A percentile compares a stretch with the other conserved stretches of the same genome.
These are phyloP conservation scores for Debaryomycetaceae sp. DNA, from an alignment of 1,139 yeast species.

Conservation along the genomic window DNA sequence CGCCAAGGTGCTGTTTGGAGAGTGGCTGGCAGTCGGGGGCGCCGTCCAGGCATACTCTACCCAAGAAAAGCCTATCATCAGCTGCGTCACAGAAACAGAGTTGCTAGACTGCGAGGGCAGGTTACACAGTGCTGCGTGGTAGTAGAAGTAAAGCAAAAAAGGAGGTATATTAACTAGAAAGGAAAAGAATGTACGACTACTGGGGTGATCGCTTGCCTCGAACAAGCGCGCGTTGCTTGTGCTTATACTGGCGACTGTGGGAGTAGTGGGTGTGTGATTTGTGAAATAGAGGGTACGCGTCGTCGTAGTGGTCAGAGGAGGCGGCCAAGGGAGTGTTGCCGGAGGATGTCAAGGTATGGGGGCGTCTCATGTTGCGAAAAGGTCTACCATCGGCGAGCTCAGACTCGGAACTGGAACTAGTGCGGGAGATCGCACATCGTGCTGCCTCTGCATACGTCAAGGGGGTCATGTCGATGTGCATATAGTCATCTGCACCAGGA, in stretches of 20 bases:
- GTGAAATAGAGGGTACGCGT: constrained; percentile 2
- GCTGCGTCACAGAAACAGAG: constrained; percentile 10
- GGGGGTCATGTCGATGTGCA: constrained; percentile 25
- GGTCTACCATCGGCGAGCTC: not conserved
- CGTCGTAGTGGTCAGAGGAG: constrained; percentile 4
- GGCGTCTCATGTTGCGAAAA: constrained; percentile 4
- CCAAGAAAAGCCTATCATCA: constrained; percentile 8
- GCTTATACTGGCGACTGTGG: constrained; percentile 6
- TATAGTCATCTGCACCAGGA: constrained; percentile 11
- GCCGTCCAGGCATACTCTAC: constrained; percentile 4
- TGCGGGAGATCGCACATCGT: constrained; percentile 10
- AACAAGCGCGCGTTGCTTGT: constrained; percentile 7
- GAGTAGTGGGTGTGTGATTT: constrained; percentile 7
- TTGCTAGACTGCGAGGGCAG: constrained; percentile 5
- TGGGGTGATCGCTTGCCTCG: constrained; percentile 2
- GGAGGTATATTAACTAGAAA: not conserved
- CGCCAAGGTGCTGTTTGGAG: constrained; percentile 2
- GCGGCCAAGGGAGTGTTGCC: not conserved
- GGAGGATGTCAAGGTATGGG: constrained; percentile 1
- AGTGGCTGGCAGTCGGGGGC: constrained; percentile 4
- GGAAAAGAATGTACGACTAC: not conserved
- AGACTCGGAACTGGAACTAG: too few species aligned
- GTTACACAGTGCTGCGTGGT: not conserved
- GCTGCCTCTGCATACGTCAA: constrained; percentile 39
- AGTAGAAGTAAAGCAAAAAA: too few species aligned